phyloP scores from a whole-genome alignment of 805 yeast species.

The Clavispora santaluciae region DNA sequence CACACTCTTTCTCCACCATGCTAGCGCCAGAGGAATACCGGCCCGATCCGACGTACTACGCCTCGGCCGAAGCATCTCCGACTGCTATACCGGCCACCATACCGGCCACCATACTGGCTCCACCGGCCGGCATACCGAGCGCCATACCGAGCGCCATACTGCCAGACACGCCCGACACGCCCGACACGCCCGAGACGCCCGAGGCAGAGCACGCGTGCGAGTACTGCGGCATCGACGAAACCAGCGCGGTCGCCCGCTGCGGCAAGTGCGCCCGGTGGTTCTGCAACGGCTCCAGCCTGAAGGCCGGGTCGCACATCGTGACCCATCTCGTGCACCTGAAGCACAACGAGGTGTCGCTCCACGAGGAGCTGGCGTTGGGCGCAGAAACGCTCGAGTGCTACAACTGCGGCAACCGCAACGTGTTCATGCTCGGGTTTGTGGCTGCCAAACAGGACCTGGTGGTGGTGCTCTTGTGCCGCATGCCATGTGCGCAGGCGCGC shows the following conservation, averaged over 20 bases:
- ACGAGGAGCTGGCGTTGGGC: slow-evolving; percentile 80
- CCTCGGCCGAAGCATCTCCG: no score
- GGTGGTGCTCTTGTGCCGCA: slow-evolving; percentile 79
- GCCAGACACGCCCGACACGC: no score
- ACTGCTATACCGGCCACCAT: no score
- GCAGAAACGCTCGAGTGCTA: slow-evolving; percentile 85
- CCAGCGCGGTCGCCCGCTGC: slow-evolving; percentile 70
- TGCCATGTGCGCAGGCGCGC: slow-evolving; percentile 79
- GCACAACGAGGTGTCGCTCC: slow-evolving; percentile 70
- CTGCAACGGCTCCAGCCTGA: slow-evolving; percentile 64
- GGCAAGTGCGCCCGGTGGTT: slow-evolving; percentile 80
- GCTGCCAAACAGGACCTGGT: slow-evolving; percentile 83
- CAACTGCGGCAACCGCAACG: slow-evolving; percentile 79
- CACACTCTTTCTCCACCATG: background rate
- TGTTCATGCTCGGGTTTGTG: slow-evolving; percentile 77
- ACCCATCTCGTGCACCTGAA: slow-evolving; percentile 78
- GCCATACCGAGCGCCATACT: no score
- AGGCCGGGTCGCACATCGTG: slow-evolving; percentile 73
- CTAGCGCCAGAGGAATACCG: background rate
- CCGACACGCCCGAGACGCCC: no score
- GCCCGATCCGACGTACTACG: background rate
- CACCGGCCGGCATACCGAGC: no score
- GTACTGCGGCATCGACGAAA: slow-evolving; percentile 71
- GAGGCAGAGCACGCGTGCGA: slow-evolving; percentile 34
- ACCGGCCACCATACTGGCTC: no score